Percentiles rank a stretch among this genome's conserved stretches.
phyloP scores from a whole-genome alignment of 164 flowering plant genomes.

The Macadamia integrifolia region DNA sequence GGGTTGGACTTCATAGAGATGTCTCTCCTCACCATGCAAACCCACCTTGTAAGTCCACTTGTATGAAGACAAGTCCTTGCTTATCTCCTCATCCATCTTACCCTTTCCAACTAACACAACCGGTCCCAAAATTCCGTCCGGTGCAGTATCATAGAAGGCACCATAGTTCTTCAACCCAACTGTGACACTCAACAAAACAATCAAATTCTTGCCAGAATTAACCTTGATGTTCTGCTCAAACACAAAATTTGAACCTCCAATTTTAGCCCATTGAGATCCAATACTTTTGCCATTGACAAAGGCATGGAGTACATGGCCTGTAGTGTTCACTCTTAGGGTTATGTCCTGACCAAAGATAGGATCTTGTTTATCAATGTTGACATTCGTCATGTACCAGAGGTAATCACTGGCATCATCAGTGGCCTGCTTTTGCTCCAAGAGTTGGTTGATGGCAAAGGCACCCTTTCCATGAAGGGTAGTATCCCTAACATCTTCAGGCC shows the following conservation, averaged over 20 bases:
- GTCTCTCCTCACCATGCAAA: constrained; percentile 30
- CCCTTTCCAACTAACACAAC: constrained; percentile 33
- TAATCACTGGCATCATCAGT: constrained; percentile 56
- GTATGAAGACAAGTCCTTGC: constrained; percentile 42
- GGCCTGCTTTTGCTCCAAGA: constrained; percentile 53
- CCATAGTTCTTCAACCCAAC: constrained; percentile 74
- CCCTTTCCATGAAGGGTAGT: constrained; percentile 28
- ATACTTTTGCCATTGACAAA: constrained; percentile 47
- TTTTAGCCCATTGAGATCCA: constrained; percentile 24
- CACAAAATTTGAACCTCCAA: constrained; percentile 6
- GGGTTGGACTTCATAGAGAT: constrained; percentile 15
- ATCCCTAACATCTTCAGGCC: constrained; percentile 28
- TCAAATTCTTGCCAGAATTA: constrained; percentile 38
- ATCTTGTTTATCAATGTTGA: constrained; percentile 27
- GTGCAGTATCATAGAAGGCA: constrained; percentile 20
- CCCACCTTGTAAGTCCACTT: constrained; percentile 54
- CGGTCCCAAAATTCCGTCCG: constrained; percentile 45
- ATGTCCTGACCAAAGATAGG: constrained; percentile 15
- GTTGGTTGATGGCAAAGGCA: constrained; percentile 6
- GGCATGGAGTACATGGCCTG: constrained; percentile 61
- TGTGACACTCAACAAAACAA: constrained; percentile 52
- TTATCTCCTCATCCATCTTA: constrained; percentile 18
- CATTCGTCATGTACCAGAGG: constrained; percentile 74
- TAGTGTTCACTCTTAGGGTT: constrained; percentile 43
- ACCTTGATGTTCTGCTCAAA: constrained; percentile 34